phyloP scores from a whole-genome alignment of 352 stramenopile species.

The Globisporangium sylvaticum region DNA sequence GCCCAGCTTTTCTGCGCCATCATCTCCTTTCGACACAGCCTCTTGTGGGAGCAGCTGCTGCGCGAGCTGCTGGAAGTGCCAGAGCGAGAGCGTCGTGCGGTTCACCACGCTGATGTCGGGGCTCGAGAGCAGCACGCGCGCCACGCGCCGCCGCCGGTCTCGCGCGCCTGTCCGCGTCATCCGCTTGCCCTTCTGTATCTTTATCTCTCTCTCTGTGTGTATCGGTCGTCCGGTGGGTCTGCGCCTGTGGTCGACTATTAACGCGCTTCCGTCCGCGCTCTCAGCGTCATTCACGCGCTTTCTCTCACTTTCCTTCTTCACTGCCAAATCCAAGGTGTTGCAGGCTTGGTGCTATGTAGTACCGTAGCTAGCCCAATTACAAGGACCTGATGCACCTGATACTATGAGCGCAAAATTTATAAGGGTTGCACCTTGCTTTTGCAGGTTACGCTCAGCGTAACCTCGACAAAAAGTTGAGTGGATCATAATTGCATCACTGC shows the following conservation, averaged over 20 bases:
- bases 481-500: too few relatives aligned
- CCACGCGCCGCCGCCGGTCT: constrained; percentile 26
- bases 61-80: constrained; percentile 72
- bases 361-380: neutral
- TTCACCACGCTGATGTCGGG: constrained; percentile 68
- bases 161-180: neutral
- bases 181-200: neutral
- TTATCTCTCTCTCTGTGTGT: neutral
- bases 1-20: neutral
- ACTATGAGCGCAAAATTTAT: neutral
- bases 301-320: constrained; percentile 2
- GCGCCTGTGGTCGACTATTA: neutral
- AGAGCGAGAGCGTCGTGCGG: constrained; percentile 69
- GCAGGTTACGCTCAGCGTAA: too few relatives aligned
- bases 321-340: neutral
- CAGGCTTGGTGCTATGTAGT: neutral
- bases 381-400: neutral
- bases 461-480: too few relatives aligned
- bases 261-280: neutral
- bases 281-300: neutral
- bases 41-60: constrained; percentile 38
- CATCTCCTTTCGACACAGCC: neutral
- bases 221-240: neutral
- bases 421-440: neutral
- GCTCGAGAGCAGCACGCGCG: constrained; percentile 55